These are phyloP conservation scores for Tricholoma matsutake DNA, from an alignment of 768 basidiomycete genomes.

Conservation along the genomic window DNA sequence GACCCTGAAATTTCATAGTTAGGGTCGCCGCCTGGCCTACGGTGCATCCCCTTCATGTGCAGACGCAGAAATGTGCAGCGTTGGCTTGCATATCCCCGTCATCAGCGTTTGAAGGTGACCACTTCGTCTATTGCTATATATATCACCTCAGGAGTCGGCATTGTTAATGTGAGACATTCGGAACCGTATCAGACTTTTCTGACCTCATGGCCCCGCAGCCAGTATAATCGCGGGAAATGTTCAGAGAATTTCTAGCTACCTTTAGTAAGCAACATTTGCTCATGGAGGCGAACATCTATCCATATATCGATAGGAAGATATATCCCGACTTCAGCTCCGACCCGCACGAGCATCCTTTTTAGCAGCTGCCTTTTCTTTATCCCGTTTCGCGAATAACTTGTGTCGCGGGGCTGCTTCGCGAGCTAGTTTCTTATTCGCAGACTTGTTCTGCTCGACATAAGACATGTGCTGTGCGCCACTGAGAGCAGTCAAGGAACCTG, in stretches of 20 bases:
- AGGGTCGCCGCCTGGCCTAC: constrained; percentile 1
- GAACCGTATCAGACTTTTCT: not conserved
- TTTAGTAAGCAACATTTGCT: not conserved
- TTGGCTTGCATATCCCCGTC: not conserved
- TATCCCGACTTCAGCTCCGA: constrained; percentile 17
- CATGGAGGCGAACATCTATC: not conserved
- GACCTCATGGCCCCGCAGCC: not conserved
- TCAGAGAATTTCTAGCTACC: no score
- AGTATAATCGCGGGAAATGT: not conserved
- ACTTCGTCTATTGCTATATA: not conserved
- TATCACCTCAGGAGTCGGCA: not conserved
- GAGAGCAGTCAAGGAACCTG: constrained; percentile 77
- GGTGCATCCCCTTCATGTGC: not conserved
- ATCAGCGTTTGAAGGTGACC: not conserved
- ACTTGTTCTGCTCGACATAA: constrained; percentile 89
- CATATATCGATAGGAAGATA: constrained; percentile 1
- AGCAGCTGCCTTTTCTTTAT: constrained; percentile 64
- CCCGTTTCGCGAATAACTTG: constrained; percentile 81
- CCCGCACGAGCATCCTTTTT: constrained; percentile 40
- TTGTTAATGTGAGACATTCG: constrained; percentile 1
- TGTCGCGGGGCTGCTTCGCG: constrained; percentile 55
- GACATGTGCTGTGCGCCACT: constrained; percentile 92
- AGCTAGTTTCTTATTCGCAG: constrained; percentile 79
- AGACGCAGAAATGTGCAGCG: not conserved
- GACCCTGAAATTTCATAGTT: constrained; percentile 3